Evolutionary conservation across 2,329 filamentous ascomycete species (phyloP).

Genomic region (Neocucurbitaria cava): DNA sequence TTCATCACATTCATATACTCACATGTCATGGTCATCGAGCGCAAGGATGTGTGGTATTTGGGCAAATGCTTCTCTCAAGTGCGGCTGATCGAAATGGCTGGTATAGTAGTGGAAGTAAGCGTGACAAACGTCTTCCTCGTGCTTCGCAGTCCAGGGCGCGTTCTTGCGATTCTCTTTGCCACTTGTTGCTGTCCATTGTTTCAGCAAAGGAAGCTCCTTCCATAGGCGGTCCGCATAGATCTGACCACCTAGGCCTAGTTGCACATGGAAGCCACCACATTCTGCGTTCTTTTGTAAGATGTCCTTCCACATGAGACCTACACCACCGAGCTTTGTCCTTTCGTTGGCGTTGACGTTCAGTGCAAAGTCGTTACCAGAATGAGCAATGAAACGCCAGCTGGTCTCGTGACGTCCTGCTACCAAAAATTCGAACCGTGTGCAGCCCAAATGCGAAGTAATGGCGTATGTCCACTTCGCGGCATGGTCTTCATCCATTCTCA

Average conservation of each 20-base stretch:
- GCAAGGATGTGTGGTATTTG: slow-evolving; percentile 95
- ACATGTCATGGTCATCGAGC: slow-evolving; percentile 98
- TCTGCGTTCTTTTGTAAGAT: slow-evolving; percentile 97
- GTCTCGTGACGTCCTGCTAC: slow-evolving; percentile 89
- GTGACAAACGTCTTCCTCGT: slow-evolving; percentile 94
- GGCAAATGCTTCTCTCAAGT: slow-evolving; percentile 91
- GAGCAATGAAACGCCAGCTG: slow-evolving; percentile 94
- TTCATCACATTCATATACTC: slow-evolving; percentile 54
- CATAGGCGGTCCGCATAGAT: slow-evolving; percentile 95
- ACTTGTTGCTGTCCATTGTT: slow-evolving; percentile 92
- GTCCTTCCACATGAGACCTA: slow-evolving; percentile 98
- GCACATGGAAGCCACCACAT: slow-evolving; percentile 93
- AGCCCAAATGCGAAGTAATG: slow-evolving; percentile 94
- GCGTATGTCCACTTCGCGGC: slow-evolving; percentile 95
- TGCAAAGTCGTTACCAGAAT: slow-evolving; percentile 95
- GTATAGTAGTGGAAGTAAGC: slow-evolving; percentile 99
- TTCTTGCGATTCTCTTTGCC: slow-evolving; percentile 93
- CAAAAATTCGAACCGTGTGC: slow-evolving; percentile 97
- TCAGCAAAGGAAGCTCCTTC: slow-evolving; percentile 92
- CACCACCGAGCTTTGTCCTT: slow-evolving; percentile 81
- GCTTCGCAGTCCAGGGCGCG: slow-evolving; percentile 87
- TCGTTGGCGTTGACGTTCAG: slow-evolving; percentile 87
- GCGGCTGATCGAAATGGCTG: slow-evolving; percentile 96
- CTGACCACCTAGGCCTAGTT: slow-evolving; percentile 90
- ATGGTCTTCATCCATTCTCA: slow-evolving; percentile 82